A percentile compares a stretch with the other conserved stretches of the same genome.
Evolutionary conservation across 2,329 filamentous ascomycete genomes (phyloP).

Genomic region (Daldinia sp.): DNA sequence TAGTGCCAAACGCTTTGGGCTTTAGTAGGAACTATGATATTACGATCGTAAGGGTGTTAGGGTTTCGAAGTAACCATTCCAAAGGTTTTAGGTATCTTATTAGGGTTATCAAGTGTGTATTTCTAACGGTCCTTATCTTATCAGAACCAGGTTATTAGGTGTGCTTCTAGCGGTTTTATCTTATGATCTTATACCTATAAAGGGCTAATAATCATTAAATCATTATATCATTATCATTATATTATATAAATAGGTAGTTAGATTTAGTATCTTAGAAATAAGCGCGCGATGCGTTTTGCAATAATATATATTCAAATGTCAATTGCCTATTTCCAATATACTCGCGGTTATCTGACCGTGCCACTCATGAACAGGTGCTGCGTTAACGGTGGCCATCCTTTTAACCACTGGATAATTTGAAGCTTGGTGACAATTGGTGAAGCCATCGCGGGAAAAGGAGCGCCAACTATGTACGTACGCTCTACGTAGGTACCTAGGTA

Average conservation of each 20-base stretch:
- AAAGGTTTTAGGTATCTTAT: no score
- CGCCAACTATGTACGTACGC: not conserved
- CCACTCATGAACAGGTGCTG: not conserved
- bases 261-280: not conserved
- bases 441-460: not conserved
- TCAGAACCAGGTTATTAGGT: not conserved
- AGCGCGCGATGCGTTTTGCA: not conserved
- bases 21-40: not conserved
- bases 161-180: not conserved
- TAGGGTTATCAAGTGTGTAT: no score
- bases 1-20: not conserved
- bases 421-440: not conserved
- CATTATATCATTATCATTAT: no score
- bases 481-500: not conserved
- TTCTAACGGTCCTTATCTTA: no score
- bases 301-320: not conserved
- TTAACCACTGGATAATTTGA: not conserved
- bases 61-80: no score
- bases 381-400: not conserved
- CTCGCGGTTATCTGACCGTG: not conserved
- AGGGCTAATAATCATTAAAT: no score
- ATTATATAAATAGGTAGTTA: no score
- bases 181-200: no score
- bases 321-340: not conserved
- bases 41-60: not conserved